Percentiles rank a stretch among this genome's conserved stretches.
These are phyloP conservation scores for Micromonas commoda DNA, from an alignment of 139 green algal species.

Conservation along the genomic window DNA sequence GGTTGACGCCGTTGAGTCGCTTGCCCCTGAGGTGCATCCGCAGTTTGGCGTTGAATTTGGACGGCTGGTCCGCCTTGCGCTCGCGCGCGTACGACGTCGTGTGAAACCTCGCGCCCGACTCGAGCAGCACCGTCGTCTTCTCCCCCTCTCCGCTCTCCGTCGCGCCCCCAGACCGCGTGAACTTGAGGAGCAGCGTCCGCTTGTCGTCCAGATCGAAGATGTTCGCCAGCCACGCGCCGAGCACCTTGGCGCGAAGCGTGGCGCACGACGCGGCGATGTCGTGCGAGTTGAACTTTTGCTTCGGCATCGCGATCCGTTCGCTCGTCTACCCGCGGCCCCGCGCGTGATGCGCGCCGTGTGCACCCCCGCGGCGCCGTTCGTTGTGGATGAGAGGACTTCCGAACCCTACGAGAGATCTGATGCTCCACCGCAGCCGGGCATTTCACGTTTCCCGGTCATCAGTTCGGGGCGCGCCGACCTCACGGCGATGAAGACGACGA, in stretches of 20 bases:
- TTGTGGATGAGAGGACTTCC: too few species aligned
- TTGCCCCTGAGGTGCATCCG: slow-evolving; percentile 2
- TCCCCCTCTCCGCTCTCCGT: slow-evolving; percentile 51
- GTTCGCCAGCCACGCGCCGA: slow-evolving; percentile 84
- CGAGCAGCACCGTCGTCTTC: not conserved
- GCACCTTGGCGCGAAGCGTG: slow-evolving; percentile 60
- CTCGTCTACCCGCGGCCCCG: not conserved
- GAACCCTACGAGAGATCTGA: too few species aligned
- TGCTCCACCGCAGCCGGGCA: too few species aligned
- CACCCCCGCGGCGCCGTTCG: too few species aligned
- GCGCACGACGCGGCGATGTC: slow-evolving; percentile 86
- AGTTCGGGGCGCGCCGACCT: too few species aligned
- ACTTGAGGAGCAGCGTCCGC: not conserved
- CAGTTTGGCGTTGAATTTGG: not conserved
- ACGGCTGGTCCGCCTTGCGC: not conserved
- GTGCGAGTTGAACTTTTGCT: slow-evolving; percentile 74
- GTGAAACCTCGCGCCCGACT: not conserved
- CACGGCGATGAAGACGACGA: too few species aligned
- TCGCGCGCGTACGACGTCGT: not conserved
- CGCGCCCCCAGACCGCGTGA: not conserved
- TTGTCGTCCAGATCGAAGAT: slow-evolving; percentile 82
- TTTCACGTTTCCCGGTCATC: too few species aligned
- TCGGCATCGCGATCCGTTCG: slow-evolving; percentile 41
- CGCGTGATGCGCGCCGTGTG: too few species aligned
- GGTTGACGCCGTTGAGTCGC: slow-evolving; percentile 2